phyloP scores from a whole-genome alignment of 495 filamentous ascomycete genomes.

The Friedmanniomyces simplex region DNA sequence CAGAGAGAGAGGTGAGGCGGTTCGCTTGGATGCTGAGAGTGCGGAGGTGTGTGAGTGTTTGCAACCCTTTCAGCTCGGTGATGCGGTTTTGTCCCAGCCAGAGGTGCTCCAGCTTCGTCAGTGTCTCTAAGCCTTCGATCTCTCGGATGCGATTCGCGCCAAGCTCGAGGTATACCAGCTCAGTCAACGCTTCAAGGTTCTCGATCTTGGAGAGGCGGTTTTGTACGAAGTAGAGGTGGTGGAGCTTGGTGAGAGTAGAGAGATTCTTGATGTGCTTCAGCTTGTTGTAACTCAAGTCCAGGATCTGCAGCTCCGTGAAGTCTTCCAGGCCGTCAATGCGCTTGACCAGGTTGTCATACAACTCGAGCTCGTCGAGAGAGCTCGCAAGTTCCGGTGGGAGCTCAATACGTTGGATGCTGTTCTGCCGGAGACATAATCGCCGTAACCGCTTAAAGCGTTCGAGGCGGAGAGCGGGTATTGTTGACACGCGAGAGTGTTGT shows the following conservation, averaged over 20 bases:
- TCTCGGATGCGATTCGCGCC: slow-evolving; percentile 85
- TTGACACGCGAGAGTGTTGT: slow-evolving; percentile 71
- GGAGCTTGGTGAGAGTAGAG: slow-evolving; percentile 64
- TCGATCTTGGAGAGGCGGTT: slow-evolving; percentile 89
- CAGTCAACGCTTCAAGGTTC: slow-evolving; percentile 60
- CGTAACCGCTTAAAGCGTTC: slow-evolving; percentile 66
- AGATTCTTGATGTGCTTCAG: slow-evolving; percentile 96
- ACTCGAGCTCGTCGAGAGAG: slow-evolving; percentile 71
- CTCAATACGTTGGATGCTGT: slow-evolving; percentile 70
- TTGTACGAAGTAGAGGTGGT: slow-evolving; percentile 85
- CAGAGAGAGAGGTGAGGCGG: slow-evolving; percentile 70
- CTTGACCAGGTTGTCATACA: slow-evolving; percentile 95
- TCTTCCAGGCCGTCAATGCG: slow-evolving; percentile 77
- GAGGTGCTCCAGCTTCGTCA: slow-evolving; percentile 68
- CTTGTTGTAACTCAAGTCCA: slow-evolving; percentile 97
- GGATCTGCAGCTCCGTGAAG: slow-evolving; percentile 58
- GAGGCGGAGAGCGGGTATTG: slow-evolving; percentile 65
- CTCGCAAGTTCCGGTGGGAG: slow-evolving; percentile 53
- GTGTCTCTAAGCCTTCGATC: slow-evolving; percentile 73
- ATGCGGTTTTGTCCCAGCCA: slow-evolving; percentile 99
- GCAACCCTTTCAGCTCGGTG: slow-evolving; percentile 66
- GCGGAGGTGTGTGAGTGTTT: slow-evolving; percentile 62
- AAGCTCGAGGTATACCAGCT: slow-evolving; percentile 74
- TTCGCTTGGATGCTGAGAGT: slow-evolving; percentile 97
- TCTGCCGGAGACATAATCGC: slow-evolving; percentile 90